Percentiles rank a stretch among this genome's conserved stretches.
Conservation (phyloP, 2,329 filamentous ascomycete species). For the Tricladium varicosporioides region DNA sequence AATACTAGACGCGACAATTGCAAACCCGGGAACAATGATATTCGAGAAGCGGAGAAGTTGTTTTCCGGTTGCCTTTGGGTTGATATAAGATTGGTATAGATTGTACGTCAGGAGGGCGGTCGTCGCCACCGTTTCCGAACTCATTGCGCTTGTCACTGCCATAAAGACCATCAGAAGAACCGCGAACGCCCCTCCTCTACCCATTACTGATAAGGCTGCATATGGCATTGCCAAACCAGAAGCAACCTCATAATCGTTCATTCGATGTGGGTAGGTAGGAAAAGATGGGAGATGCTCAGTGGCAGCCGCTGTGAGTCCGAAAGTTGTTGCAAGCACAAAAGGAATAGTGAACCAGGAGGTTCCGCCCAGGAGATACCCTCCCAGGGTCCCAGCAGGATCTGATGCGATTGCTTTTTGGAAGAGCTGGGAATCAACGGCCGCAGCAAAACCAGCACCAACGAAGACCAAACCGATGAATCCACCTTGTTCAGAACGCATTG, state of each 20-base stretch:
- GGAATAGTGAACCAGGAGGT: slow-evolving; percentile 87
- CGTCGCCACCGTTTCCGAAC: slow-evolving; percentile 7
- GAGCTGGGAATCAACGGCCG: slow-evolving; percentile 14
- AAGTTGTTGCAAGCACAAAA: slow-evolving; percentile 80
- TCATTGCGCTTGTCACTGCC: slow-evolving; percentile 57
- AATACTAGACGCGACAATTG: slow-evolving; percentile 46
- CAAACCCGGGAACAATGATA: slow-evolving; percentile 44
- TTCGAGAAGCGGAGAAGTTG: slow-evolving; percentile 45
- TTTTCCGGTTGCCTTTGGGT: slow-evolving; percentile 43
- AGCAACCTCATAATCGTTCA: slow-evolving; percentile 69
- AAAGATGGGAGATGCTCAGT: slow-evolving; percentile 66
- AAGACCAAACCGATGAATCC: slow-evolving; percentile 76
- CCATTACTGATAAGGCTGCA: slow-evolving; percentile 66
- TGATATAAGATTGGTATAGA: slow-evolving; percentile 48
- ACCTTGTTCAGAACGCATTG: slow-evolving; percentile 75
- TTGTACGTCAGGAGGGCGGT: slow-evolving; percentile 47
- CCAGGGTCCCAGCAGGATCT: slow-evolving; percentile 75
- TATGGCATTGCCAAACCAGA: slow-evolving; percentile 67
- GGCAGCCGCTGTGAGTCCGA: slow-evolving; percentile 76
- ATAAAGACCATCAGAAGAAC: slow-evolving; percentile 72
- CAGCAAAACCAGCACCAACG: slow-evolving; percentile 70
- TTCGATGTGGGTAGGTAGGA: slow-evolving; percentile 61
- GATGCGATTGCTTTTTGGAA: slow-evolving; percentile 91
- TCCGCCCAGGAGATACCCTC: slow-evolving; percentile 75
- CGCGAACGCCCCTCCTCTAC: slow-evolving; percentile 63